Evolutionary conservation across 177 flowering plant genomes (phyloP), one percentile per base, ranked within the genome.

Genomic region (Vitis hybrid): DNA sequence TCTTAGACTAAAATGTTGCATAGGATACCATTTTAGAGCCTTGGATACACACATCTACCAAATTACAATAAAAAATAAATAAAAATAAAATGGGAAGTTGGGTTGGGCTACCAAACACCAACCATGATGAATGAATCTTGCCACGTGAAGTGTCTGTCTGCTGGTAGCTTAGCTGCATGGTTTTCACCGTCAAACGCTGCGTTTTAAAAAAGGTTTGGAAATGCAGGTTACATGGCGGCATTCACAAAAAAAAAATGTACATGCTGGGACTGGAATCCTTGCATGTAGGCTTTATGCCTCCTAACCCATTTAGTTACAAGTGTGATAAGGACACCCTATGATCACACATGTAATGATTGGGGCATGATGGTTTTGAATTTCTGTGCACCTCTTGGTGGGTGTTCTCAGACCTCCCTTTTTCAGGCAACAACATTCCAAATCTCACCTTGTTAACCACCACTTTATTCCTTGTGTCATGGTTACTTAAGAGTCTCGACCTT

Each of bases 31-130:
- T 62, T 6, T 32, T 50, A 5, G 54, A 69, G 73, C 64, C 65
- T 65, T 69, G 66, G 70, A 74, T 74, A 69, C 64, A 27, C 62
- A 8, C 48, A 60, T 62, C 75, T 32, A 67, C 54, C 21, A 35
- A 35, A 35, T 35, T 35, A 35, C 6, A 49, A 17, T 27, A 7
- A 32, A 32, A 27, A 60, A 11, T 56, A 56, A 8, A 17, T n/a
- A 21, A 21, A 21, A 21, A 21, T 21, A 61, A 61, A 32, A 14
- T 32, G 10, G 64, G 65, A 57, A 64, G 54, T 14, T 50, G 74
- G 60, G 48, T 77, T 72, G 76, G 71, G 63, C 70, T 15, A 77
- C 71, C 80, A 77, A 73, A 73, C 60, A 64, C 62, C 79, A 69
- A 67, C 71, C 75, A 7, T 11, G 3, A 35, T 12, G 1, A 40